phyloP scores from a whole-genome alignment of 495 filamentous ascomycete genomes.

The Penicillium herquei region DNA sequence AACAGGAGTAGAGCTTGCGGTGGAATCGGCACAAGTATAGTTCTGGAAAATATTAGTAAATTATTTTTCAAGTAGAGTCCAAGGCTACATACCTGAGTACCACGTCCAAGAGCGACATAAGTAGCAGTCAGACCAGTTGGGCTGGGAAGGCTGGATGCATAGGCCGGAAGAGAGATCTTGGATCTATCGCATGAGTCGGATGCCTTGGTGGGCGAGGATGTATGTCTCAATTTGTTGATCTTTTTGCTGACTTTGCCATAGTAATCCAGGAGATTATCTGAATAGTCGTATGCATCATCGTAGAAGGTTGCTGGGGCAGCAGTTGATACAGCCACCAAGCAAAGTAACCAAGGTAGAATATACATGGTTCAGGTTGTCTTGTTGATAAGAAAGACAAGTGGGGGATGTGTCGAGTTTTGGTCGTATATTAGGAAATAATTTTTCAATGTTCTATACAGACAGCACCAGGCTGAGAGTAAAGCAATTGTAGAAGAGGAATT shows the following conservation, averaged over 20 bases:
- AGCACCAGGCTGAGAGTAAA: conserved; percentile 16
- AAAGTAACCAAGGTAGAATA: conserved; percentile 26
- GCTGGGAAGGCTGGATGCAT: conserved; percentile 51
- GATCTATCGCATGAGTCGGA: conserved; percentile 35
- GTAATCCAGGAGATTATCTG: conserved; percentile 35
- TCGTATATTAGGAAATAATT: conserved; percentile 1
- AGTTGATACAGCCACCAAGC: conserved; percentile 30
- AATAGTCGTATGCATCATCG: conserved; percentile 37
- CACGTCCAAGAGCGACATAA: conserved; percentile 83
- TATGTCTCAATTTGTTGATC: conserved; percentile 26
- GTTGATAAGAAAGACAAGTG: no score
- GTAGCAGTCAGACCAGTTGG: conserved; percentile 56
- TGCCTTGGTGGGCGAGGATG: conserved; percentile 4
- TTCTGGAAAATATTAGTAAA: conserved; percentile 54
- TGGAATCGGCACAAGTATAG: conserved; percentile 74
- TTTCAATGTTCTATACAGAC: neutral
- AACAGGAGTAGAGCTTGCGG: conserved; percentile 56
- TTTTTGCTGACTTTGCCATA: conserved; percentile 40
- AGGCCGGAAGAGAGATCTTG: conserved; percentile 37
- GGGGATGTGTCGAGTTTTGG: neutral
- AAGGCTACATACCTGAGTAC: conserved; percentile 56
- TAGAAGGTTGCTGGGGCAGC: conserved; percentile 37
- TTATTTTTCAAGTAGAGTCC: neutral
- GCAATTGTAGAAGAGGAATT: conserved; percentile 4
- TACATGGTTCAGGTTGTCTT: conserved; percentile 25